Evolutionary conservation across 2,329 filamentous ascomycete species (phyloP).

Genomic region (Apiospora sp.): DNA sequence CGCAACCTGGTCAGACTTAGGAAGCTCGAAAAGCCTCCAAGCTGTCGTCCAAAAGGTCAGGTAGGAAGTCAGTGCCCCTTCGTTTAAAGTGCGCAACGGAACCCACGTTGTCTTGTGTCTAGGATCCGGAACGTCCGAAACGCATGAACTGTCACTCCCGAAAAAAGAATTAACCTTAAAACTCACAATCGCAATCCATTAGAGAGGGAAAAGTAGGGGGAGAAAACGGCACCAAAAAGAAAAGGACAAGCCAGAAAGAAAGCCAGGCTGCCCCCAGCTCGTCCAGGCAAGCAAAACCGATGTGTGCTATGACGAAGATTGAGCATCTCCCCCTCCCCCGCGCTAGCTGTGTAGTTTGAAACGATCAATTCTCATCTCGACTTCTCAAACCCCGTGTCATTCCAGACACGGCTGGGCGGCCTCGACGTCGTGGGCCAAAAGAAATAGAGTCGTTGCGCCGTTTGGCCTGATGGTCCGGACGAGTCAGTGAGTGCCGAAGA

Average conservation of each 20-base stretch:
- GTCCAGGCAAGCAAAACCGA: neutral
- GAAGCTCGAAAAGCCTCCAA: neutral
- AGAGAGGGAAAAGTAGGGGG: neutral
- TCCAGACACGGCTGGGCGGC: neutral
- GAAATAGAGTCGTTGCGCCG: slow-evolving; percentile 1
- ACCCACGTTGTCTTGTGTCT: neutral
- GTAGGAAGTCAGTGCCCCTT: neutral
- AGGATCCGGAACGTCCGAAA: slow-evolving; percentile 20
- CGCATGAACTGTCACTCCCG: slow-evolving; percentile 20
- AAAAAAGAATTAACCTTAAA: slow-evolving; percentile 21
- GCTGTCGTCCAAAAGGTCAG: neutral
- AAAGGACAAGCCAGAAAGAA: neutral
- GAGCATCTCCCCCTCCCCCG: neutral
- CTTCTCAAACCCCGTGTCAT: neutral
- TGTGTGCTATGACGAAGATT: neutral
- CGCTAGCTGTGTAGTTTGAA: neutral
- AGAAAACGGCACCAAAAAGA: neutral
- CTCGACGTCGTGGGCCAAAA: neutral
- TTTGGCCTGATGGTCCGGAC: slow-evolving; percentile 18
- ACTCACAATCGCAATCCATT: neutral
- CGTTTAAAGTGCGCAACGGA: neutral
- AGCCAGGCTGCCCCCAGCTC: neutral
- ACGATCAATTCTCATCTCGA: slow-evolving; percentile 16
- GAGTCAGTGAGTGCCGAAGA: slow-evolving; percentile 15
- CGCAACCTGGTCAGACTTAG: neutral